phyloP scores from a whole-genome alignment of 805 yeast species.

The Hanseniaspora clermontiae region DNA sequence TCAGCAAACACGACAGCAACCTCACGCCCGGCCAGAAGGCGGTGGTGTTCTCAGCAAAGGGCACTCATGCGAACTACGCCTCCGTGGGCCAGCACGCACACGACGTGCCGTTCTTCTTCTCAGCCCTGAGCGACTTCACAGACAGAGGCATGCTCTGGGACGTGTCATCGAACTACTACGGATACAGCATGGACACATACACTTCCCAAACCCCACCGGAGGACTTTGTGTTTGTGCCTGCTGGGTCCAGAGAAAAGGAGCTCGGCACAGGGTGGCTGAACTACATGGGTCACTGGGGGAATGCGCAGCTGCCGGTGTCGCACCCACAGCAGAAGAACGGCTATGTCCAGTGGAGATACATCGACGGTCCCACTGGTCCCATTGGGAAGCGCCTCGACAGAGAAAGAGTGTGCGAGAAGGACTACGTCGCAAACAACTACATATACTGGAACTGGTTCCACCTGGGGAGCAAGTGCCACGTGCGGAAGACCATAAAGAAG shows the following conservation, averaged over 20 bases:
- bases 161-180: slow-evolving; percentile 68
- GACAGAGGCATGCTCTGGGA: slow-evolving; percentile 96
- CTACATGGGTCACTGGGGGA: slow-evolving; percentile 85
- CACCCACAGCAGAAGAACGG: slow-evolving; percentile 63
- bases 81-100: slow-evolving; percentile 94
- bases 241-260: slow-evolving; percentile 6
- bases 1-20: slow-evolving; percentile 37
- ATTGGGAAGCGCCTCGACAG: slow-evolving; percentile 62
- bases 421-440: slow-evolving; percentile 21
- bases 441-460: slow-evolving; percentile 86
- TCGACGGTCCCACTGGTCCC: slow-evolving; percentile 92
- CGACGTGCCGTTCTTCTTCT: slow-evolving; percentile 68
- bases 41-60: slow-evolving; percentile 77
- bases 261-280: slow-evolving; percentile 61
- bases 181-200: slow-evolving; percentile 64
- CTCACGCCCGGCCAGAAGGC: slow-evolving; percentile 37
- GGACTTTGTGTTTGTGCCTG: slow-evolving; percentile 20
- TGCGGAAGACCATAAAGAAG: slow-evolving; percentile 57
- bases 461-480: slow-evolving; percentile 50
- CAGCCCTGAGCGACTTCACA: slow-evolving; percentile 81
- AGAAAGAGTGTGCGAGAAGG: slow-evolving; percentile 59
- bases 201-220: slow-evolving; percentile 18
- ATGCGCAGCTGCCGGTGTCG: slow-evolving; percentile 38
- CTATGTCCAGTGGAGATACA: slow-evolving; percentile 66
- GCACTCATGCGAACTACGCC: slow-evolving; percentile 94